Percentiles rank a stretch among this genome's conserved stretches.
Evolutionary conservation across 805 yeast species (phyloP).

Genomic region (Lachancea lanzarotensis): DNA sequence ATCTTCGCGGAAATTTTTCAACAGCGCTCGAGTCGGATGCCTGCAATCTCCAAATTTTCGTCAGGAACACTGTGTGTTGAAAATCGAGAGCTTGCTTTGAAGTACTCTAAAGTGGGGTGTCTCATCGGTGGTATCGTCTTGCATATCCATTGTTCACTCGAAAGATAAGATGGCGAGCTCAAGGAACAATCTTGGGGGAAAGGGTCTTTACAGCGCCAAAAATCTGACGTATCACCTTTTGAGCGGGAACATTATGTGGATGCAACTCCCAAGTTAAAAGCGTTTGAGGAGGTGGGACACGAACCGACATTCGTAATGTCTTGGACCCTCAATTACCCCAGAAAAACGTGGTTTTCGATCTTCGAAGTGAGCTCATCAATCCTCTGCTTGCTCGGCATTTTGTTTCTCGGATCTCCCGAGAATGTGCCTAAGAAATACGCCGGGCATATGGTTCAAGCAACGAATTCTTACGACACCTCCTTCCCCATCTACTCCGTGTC

Average conservation of each 20-base stretch:
- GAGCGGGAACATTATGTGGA: background rate
- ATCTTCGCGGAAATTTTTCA: background rate
- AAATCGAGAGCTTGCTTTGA: background rate
- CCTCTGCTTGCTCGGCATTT: background rate
- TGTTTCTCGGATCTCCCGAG: conserved; percentile 1
- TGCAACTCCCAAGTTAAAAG: background rate
- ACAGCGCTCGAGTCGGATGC: background rate
- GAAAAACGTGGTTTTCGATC: conserved; percentile 6
- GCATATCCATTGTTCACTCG: background rate
- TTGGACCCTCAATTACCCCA: conserved; percentile 3
- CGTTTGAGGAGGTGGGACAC: background rate
- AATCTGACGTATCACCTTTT: background rate
- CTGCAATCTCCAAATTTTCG: no score
- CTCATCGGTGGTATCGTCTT: conserved; percentile 5
- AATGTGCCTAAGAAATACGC: background rate
- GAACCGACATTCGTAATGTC: conserved; percentile 1
- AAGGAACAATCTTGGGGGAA: background rate
- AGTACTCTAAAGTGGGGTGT: background rate
- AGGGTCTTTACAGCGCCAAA: background rate
- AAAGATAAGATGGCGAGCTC: background rate
- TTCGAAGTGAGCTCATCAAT: conserved; percentile 5
- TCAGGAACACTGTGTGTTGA: no score
- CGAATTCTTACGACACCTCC: conserved; percentile 5
- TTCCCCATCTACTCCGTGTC: conserved; percentile 1
- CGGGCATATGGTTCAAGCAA: conserved; percentile 4